Evolutionary conservation across 345 rosid species (phyloP).

Genomic region (Laguncularia racemosa): DNA sequence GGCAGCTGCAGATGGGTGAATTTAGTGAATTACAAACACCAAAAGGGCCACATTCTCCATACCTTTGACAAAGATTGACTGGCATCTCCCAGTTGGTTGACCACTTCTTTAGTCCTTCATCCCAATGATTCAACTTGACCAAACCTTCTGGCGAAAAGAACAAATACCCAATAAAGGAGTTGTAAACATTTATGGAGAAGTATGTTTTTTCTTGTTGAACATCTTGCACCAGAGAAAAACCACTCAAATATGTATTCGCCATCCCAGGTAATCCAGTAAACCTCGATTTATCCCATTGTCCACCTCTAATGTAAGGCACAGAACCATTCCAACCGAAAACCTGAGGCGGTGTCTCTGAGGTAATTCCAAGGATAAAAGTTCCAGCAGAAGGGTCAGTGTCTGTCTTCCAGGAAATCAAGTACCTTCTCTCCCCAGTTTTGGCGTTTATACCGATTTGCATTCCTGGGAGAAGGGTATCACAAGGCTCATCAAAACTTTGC

Average conservation of each 20-base stretch:
- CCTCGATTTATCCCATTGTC: conserved; percentile 12
- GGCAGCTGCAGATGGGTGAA: conserved; percentile 10
- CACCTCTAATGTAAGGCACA: conserved; percentile 6
- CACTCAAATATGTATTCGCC: conserved; percentile 3
- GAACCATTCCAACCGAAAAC: conserved; percentile 11
- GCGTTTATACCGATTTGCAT: conserved; percentile 29
- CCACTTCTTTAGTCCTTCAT: conserved; percentile 12
- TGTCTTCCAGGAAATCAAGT: conserved; percentile 26
- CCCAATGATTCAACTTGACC: conserved; percentile 9
- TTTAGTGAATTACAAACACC: conserved; percentile 13
- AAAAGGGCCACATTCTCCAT: conserved; percentile 14
- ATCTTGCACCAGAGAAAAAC: conserved; percentile 5
- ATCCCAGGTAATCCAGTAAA: conserved; percentile 3
- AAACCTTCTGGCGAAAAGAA: conserved; percentile 15
- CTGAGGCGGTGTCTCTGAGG: conserved; percentile 22
- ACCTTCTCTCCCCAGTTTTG: conserved; percentile 8
- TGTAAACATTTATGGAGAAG: background rate
- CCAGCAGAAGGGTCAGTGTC: conserved; percentile 26
- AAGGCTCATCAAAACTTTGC: conserved; percentile 37
- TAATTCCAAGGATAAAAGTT: conserved; percentile 12
- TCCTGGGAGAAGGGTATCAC: conserved; percentile 29
- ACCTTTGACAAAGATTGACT: conserved; percentile 6
- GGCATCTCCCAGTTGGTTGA: conserved; percentile 1
- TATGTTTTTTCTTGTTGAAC: conserved; percentile 5
- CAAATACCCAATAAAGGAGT: background rate